Evolutionary conservation across 2,329 filamentous ascomycete genomes (phyloP).

Genomic region (Colletotrichum lini): DNA sequence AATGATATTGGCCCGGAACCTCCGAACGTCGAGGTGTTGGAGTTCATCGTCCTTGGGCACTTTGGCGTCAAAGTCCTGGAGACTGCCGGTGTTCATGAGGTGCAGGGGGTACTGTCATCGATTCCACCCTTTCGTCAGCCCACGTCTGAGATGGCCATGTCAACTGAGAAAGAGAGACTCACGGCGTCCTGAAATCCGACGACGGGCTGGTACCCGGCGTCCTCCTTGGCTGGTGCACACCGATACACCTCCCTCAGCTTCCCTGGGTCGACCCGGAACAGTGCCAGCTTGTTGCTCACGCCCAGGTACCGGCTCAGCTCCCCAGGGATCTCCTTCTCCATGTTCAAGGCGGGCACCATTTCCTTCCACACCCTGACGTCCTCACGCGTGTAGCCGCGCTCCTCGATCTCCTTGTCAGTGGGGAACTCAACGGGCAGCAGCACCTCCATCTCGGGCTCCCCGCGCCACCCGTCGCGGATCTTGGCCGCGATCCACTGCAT

Average conservation of each 20-base stretch:
- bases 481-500: conserved; percentile 64
- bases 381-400: conserved; percentile 71
- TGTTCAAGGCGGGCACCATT: conserved; percentile 66
- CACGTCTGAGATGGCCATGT: too few relatives aligned
- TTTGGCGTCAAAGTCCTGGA: conserved; percentile 71
- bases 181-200: conserved; percentile 80
- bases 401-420: conserved; percentile 67
- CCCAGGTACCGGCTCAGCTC: conserved; percentile 78
- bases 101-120: conserved; percentile 75
- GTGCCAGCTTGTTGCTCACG: conserved; percentile 73
- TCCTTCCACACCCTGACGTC: conserved; percentile 78
- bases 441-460: conserved; percentile 74
- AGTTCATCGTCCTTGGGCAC: conserved; percentile 66
- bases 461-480: conserved; percentile 63
- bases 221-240: conserved; percentile 70
- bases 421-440: conserved; percentile 77
- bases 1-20: conserved; percentile 82
- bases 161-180: conserved; percentile 50
- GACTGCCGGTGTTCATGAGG: conserved; percentile 75
- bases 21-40: conserved; percentile 69
- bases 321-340: conserved; percentile 70
- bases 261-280: conserved; percentile 77
- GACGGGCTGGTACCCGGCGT: conserved; percentile 74
- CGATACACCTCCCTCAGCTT: conserved; percentile 71
- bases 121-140: background rate